Evolutionary conservation across 2,329 filamentous ascomycete species (phyloP).

Genomic region (Aspergillus hortae): DNA sequence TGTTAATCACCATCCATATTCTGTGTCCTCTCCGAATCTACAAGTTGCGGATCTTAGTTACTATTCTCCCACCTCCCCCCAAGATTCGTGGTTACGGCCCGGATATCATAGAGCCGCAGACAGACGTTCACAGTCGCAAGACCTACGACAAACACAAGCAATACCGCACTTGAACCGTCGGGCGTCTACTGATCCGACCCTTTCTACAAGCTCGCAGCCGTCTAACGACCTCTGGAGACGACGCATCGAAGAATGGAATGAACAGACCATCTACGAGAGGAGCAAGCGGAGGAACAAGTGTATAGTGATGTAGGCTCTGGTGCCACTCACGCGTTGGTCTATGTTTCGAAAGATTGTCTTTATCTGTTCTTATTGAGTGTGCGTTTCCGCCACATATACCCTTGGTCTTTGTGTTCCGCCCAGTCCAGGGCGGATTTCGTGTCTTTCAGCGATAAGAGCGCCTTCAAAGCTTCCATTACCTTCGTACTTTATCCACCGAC

Average conservation of each 20-base stretch:
- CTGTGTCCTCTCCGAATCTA: constrained; percentile 32
- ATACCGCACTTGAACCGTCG: constrained; percentile 20
- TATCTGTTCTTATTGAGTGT: neutral
- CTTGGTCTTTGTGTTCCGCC: neutral
- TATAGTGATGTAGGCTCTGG: constrained; percentile 32
- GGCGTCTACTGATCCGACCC: constrained; percentile 32
- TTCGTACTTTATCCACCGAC: too few relatives aligned
- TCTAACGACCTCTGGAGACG: constrained; percentile 35
- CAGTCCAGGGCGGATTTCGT: too few relatives aligned
- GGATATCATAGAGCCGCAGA: constrained; percentile 10
- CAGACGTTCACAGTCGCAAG: constrained; percentile 18
- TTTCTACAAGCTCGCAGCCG: constrained; percentile 21
- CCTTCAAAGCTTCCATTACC: too few relatives aligned
- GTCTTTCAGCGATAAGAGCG: too few relatives aligned
- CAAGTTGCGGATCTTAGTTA: constrained; percentile 21
- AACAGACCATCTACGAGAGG: constrained; percentile 34
- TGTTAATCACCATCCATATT: constrained; percentile 27
- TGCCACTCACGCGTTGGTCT: neutral
- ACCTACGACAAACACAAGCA: constrained; percentile 9
- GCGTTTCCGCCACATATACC: constrained; percentile 11
- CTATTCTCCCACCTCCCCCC: constrained; percentile 17
- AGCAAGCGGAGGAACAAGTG: constrained; percentile 35
- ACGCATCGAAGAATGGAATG: constrained; percentile 39
- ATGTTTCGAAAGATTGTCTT: neutral
- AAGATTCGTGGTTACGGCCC: constrained; percentile 14